A percentile compares a stretch with the other conserved stretches of the same genome.
Evolutionary conservation across 2,329 filamentous ascomycete species (phyloP).

Genomic region (Cryphonectria nitschkei): DNA sequence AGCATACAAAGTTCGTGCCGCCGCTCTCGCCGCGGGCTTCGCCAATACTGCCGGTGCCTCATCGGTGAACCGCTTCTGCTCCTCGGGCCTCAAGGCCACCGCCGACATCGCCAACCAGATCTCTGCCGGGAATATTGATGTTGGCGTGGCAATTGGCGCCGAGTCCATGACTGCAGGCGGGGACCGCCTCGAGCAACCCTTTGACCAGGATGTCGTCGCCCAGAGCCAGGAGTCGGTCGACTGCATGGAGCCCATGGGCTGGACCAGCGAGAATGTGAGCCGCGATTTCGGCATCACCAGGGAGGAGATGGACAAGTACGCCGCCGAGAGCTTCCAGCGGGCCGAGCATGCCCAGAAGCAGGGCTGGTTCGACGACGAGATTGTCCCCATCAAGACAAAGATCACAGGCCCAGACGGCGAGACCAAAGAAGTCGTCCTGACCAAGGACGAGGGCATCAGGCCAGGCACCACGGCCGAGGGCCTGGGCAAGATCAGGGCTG

Average conservation of each 20-base stretch:
- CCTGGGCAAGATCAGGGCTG: slow-evolving; percentile 82
- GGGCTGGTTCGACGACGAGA: slow-evolving; percentile 92
- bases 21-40: slow-evolving; percentile 87
- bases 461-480: slow-evolving; percentile 85
- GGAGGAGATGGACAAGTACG: slow-evolving; percentile 81
- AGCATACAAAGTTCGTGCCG: slow-evolving; percentile 88
- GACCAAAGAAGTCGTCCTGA: slow-evolving; percentile 75
- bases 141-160: slow-evolving; percentile 85
- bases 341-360: slow-evolving; percentile 90
- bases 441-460: slow-evolving; percentile 87
- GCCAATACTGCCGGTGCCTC: slow-evolving; percentile 85
- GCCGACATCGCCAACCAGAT: slow-evolving; percentile 95
- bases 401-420: slow-evolving; percentile 85
- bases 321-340: slow-evolving; percentile 83
- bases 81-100: slow-evolving; percentile 90
- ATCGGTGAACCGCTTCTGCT: slow-evolving; percentile 94
- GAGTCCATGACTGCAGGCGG: slow-evolving; percentile 83
- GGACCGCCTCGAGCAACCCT: slow-evolving; percentile 71
- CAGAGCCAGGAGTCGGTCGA: slow-evolving; percentile 77
- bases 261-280: slow-evolving; percentile 95
- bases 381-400: slow-evolving; percentile 81
- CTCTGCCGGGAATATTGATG: slow-evolving; percentile 74
- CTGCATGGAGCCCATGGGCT: slow-evolving; percentile 95
- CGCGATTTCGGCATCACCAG: slow-evolving; percentile 85
- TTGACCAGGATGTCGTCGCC: slow-evolving; percentile 74